Percentiles rank a stretch among this genome's conserved stretches.
phyloP scores from a whole-genome alignment of 768 basidiomycete genomes.

The Termitomyces sp. region DNA sequence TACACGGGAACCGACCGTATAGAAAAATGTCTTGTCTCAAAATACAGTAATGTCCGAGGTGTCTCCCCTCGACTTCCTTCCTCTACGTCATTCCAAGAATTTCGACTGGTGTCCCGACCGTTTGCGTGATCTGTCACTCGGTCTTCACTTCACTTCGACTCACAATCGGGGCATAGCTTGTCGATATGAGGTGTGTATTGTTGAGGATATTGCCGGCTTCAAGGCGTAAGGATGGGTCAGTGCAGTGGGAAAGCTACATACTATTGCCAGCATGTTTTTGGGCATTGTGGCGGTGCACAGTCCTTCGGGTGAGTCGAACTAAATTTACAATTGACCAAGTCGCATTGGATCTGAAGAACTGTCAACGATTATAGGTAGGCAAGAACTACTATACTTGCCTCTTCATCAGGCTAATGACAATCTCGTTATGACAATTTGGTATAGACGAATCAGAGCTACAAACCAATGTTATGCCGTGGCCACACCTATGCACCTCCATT shows the following conservation, averaged over 20 bases:
- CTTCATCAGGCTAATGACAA: slow-evolving; percentile 52
- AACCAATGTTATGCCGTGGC: slow-evolving; percentile 52
- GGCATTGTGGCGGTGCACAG: slow-evolving; percentile 53
- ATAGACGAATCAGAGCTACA: slow-evolving; percentile 14
- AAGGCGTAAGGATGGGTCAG: slow-evolving; percentile 10
- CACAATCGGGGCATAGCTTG: slow-evolving; percentile 55
- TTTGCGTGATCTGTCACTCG: neutral
- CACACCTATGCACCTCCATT: slow-evolving; percentile 40
- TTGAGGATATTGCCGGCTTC: slow-evolving; percentile 61
- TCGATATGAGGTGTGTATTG: slow-evolving; percentile 69
- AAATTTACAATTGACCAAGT: slow-evolving; percentile 59
- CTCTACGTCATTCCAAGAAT: neutral
- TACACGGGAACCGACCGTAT: neutral
- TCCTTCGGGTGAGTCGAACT: slow-evolving; percentile 52
- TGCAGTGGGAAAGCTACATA: slow-evolving; percentile 31
- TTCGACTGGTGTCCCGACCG: neutral
- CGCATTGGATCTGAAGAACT: slow-evolving; percentile 55
- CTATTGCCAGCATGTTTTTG: slow-evolving; percentile 70
- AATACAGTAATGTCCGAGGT: slow-evolving; percentile 10
- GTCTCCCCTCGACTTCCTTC: neutral
- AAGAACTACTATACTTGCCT: slow-evolving; percentile 31
- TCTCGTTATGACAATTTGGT: slow-evolving; percentile 6
- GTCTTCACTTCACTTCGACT: slow-evolving; percentile 1
- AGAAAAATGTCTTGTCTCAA: slow-evolving; percentile 5
- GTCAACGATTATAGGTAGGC: slow-evolving; percentile 7